Evolutionary conservation across 1,284 basidiomycete genomes (phyloP).

Genomic region (Trichosporon faecale): DNA sequence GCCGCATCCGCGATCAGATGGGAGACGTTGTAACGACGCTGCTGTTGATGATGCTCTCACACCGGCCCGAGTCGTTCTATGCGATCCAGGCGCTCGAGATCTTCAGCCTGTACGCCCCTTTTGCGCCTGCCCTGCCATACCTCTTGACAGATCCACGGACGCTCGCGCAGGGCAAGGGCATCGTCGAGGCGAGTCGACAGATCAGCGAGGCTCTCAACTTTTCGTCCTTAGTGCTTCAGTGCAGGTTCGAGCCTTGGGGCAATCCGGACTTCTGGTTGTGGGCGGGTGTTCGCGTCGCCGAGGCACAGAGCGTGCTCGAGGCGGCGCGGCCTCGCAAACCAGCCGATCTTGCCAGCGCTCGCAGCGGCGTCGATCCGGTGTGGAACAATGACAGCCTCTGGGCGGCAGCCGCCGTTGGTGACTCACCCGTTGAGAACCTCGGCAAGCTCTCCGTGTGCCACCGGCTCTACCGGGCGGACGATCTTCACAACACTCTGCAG

Average conservation of each 20-base stretch:
- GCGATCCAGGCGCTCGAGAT: conserved; percentile 42
- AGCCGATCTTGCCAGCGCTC: conserved; percentile 24
- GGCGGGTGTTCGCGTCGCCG: conserved; percentile 24
- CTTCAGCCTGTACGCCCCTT: conserved; percentile 36
- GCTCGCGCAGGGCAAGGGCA: conserved; percentile 37
- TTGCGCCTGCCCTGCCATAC: conserved; percentile 39
- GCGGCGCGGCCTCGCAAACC: conserved; percentile 24
- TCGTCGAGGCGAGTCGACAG: conserved; percentile 18
- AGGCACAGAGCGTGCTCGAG: conserved; percentile 24
- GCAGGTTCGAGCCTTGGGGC: conserved; percentile 21
- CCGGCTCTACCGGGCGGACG: conserved; percentile 35
- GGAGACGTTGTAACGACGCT: conserved; percentile 22
- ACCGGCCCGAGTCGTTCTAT: conserved; percentile 33
- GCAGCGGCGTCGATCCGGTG: neutral
- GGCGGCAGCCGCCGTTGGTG: conserved; percentile 24
- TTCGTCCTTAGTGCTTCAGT: conserved; percentile 18
- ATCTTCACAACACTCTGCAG: conserved; percentile 33
- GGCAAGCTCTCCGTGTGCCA: conserved; percentile 41
- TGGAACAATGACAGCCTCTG: conserved; percentile 32
- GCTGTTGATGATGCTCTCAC: conserved; percentile 33
- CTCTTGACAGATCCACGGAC: conserved; percentile 32
- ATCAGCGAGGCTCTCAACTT: conserved; percentile 32
- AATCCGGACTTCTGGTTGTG: conserved; percentile 40
- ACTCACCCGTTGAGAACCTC: conserved; percentile 29
- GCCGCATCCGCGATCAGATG: conserved; percentile 19